Evolutionary conservation across 495 filamentous ascomycete genomes (phyloP).

Genomic region (Lindgomyces ingoldianus): DNA sequence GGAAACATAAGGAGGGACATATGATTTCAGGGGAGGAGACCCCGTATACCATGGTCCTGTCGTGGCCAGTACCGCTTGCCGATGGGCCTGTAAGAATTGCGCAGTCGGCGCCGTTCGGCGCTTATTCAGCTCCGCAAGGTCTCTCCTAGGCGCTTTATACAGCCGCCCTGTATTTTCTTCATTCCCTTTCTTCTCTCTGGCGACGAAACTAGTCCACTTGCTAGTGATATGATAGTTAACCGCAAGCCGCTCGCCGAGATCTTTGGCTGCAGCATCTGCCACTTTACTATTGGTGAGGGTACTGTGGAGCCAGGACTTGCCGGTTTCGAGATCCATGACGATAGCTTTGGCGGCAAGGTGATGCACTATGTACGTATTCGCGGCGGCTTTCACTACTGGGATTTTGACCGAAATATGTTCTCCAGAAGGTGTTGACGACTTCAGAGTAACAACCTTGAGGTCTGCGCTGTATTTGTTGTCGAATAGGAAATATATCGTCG

Average conservation of each 20-base stretch:
- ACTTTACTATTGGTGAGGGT: background rate
- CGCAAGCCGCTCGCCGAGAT: conserved; percentile 6
- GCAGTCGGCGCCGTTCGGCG: background rate
- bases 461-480: background rate
- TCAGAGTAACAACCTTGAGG: background rate
- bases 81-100: background rate
- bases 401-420: background rate
- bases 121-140: background rate
- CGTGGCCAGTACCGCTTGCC: background rate
- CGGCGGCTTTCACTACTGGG: background rate
- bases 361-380: background rate
- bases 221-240: conserved; percentile 17
- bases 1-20: too few relatives aligned
- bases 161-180: conserved; percentile 1
- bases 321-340: background rate
- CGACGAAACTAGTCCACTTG: conserved; percentile 30
- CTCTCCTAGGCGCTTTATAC: background rate
- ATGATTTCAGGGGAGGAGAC: too few relatives aligned
- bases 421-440: background rate
- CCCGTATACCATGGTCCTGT: background rate
- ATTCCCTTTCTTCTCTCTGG: background rate
- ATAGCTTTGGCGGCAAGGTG: background rate
- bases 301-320: background rate
- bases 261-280: background rate
- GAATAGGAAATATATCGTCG: background rate